Base-by-base conservation (phyloP, 441 rosid species). In the Adansonia grandidieri region DNA sequence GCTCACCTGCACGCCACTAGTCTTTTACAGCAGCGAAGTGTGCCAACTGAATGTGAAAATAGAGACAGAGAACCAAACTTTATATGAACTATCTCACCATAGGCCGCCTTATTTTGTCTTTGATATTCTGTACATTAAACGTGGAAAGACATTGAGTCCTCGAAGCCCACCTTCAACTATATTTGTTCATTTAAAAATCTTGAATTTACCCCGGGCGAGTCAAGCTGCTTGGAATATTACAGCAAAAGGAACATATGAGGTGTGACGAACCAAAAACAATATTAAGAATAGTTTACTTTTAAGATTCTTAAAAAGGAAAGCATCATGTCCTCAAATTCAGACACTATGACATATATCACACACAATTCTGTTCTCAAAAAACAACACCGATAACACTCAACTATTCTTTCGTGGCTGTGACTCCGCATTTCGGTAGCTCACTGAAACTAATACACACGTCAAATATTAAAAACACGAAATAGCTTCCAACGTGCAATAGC, bases 401-500 rank as follows among this genome's bases (percentile, higher is more conserved):
- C 4, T 44, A 24, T 11, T 71, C 15, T 73, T 22, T 65, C 20
- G 8, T 2, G 11, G 73, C 13, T 54, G 71, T 22, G 9, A 53
- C 45, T 68, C 48, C 14, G 62, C 28, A 76, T 42, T 73, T n/a
- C 15, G 71, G 68, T 45, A 7, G 77, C 73, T 45, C 4, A 47
- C 10, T 57, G 54, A 45, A 64, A 32, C 9, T 60, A 44, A 45
- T 28, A 65, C 76, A 76, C 28, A 40, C 11, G 61, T 44, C 53
- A 20, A n/a, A 69, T 44, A 64, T 73, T 42, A 20, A 28, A 45
- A 19, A 66, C 61, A 54, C 63, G 69, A 80, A 47, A 74, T 86
- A 91, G 97, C 95, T 94, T 89, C 75, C 96, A 97, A 87, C 93
- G 98, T 66, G 93, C 99, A 86, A 92, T 86, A 79, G 98, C 99